A percentile compares a stretch with the other conserved stretches of the same genome.
These are phyloP conservation scores for Babesia ovis DNA, from an alignment of 169 alveolate genomes.

Conservation along the genomic window DNA sequence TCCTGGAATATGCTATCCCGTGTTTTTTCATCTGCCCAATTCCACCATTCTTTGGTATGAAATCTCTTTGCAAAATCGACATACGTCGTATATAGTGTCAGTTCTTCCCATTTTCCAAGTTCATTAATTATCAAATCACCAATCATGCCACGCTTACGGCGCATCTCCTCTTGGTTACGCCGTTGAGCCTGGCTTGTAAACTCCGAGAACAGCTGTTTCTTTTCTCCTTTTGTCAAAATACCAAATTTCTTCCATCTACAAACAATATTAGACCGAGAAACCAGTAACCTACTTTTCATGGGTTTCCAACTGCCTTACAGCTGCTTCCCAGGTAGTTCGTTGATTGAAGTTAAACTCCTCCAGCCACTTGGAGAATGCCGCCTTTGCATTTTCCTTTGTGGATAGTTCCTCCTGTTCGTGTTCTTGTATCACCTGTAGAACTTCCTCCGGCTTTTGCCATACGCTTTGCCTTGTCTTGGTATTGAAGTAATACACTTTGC, in stretches of 20 bases:
- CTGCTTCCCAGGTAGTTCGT: slow-evolving; percentile 76
- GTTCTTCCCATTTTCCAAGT: slow-evolving; percentile 70
- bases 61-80: slow-evolving; percentile 75
- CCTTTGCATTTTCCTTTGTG: slow-evolving; percentile 72
- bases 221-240: slow-evolving; percentile 79
- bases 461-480: slow-evolving; percentile 74
- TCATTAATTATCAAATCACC: slow-evolving; percentile 71
- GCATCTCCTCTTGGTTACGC: slow-evolving; percentile 76
- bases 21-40: slow-evolving; percentile 77
- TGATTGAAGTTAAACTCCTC: slow-evolving; percentile 74
- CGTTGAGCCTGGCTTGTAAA: slow-evolving; percentile 79
- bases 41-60: slow-evolving; percentile 83
- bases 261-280: not conserved
- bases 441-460: slow-evolving; percentile 83
- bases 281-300: slow-evolving; percentile 50
- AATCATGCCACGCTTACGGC: slow-evolving; percentile 74
- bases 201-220: slow-evolving; percentile 81
- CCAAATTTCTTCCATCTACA: slow-evolving; percentile 73
- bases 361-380: slow-evolving; percentile 65
- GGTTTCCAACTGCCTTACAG: slow-evolving; percentile 66
- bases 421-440: slow-evolving; percentile 58
- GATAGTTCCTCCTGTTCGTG: slow-evolving; percentile 69
- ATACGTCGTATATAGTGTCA: slow-evolving; percentile 64
- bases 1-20: slow-evolving; percentile 82
- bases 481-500: slow-evolving; percentile 79